A percentile compares a stretch with the other conserved stretches of the same genome.
Conservation (phyloP, 2,329 filamentous ascomycete genomes). For the Paecilomyces fulvus region DNA sequence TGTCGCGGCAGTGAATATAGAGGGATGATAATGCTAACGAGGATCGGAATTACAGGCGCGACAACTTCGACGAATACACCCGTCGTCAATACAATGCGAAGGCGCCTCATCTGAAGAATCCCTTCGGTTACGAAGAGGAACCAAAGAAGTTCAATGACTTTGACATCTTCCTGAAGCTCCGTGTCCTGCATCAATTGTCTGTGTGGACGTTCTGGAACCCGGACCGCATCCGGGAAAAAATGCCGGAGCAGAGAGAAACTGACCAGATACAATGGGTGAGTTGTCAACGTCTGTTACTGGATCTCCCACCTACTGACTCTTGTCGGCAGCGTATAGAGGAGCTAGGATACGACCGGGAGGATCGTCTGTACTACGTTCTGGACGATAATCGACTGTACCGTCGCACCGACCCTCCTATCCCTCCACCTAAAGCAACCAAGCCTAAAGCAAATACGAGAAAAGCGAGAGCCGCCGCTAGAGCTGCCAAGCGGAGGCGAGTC, state of each 20-base stretch:
- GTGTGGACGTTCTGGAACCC: constrained; percentile 83
- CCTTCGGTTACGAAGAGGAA: constrained; percentile 70
- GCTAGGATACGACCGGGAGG: constrained; percentile 74
- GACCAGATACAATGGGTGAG: constrained; percentile 80
- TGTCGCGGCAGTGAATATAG: neutral
- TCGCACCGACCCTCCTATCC: constrained; percentile 63
- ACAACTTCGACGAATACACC: constrained; percentile 89
- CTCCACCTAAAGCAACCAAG: constrained; percentile 49
- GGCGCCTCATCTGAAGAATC: constrained; percentile 63
- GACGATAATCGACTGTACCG: constrained; percentile 93
- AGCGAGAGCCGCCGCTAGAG: constrained; percentile 53
- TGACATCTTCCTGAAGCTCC: constrained; percentile 69
- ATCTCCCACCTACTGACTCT: constrained; percentile 6
- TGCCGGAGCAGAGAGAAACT: constrained; percentile 70
- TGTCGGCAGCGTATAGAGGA: constrained; percentile 35
- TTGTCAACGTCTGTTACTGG: constrained; percentile 5
- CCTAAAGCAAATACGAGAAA: constrained; percentile 59
- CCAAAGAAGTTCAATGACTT: constrained; percentile 71
- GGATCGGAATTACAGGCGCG: constrained; percentile 47
- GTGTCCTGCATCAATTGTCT: constrained; percentile 77
- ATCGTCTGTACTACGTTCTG: constrained; percentile 79
- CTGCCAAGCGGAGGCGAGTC: constrained; percentile 62
- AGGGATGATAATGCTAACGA: constrained; percentile 9
- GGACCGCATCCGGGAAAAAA: constrained; percentile 76
- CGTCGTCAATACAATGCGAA: constrained; percentile 81